Evolutionary conservation across 768 basidiomycete genomes (phyloP), one percentile per base, ranked within the genome.

Genomic region (Glaciozyma martinii): DNA sequence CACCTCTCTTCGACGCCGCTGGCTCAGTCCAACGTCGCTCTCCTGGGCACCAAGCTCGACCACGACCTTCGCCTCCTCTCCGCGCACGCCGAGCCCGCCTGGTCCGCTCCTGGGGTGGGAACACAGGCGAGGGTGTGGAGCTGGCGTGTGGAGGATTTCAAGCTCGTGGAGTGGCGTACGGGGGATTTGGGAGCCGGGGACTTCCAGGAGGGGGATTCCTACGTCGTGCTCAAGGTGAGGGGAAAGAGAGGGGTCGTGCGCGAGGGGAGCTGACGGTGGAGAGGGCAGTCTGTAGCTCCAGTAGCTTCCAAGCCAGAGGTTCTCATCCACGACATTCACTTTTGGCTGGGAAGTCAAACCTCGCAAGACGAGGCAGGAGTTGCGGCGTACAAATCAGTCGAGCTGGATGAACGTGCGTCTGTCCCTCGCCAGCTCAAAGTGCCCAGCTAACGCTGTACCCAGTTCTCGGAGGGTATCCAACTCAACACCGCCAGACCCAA

Each of bases 261-360:
- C 12, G 32, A 37, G 25, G 15, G n/a, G 47, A 49, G 50, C n/a
- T 52, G 9, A 25, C 25, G n/a, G 15, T 7, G 23, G 25, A 52
- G 29, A 8, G 29, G 43, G 15, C 57, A 58, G 57, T 47, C 44
- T 7, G 27, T 32, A 13, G 57, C 43, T 15, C 44, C 57, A 9
- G 42, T 58, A n/a, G 21, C 18, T 16, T 25, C 42, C 43, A n/a
- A 46, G 19, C 57, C 54, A 3, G 21, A 55, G 19, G 54, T 32
- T 9, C n/a, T 56, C 16, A 56, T 56, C 40, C 55, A 56, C 55
- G 55, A 56, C 55, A 56, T 56, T 25, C 27, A 2, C 37, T 56
- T 56, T n/a, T 56, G 55, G 55, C 55, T 56, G 7, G 55, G 55
- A 19, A 18, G 13, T 1, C 29, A 44, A 9, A 58, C 57, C 8